A percentile compares a stretch with the other conserved stretches of the same genome.
phyloP scores from a whole-genome alignment of 305 asterid genomes.

The Salvia sclarea region DNA sequence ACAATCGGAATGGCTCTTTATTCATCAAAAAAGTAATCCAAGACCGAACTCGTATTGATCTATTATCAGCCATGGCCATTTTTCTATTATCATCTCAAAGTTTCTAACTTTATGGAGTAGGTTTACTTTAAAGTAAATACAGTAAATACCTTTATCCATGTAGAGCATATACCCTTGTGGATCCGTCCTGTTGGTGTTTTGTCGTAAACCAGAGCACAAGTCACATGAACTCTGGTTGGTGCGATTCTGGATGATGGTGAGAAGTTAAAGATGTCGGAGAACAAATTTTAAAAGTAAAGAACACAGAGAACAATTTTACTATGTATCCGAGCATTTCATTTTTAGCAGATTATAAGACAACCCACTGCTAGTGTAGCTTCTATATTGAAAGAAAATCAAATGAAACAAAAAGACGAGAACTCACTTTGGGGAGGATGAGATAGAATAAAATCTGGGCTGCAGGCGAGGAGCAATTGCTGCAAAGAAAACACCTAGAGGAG shows the following conservation, averaged over 20 bases:
- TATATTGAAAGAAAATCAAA: constrained; percentile 18
- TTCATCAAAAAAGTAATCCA: neutral
- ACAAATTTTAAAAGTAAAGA: neutral
- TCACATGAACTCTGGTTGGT: constrained; percentile 76
- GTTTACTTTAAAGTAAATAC: neutral
- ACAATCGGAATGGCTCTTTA: neutral
- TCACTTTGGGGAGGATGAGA: constrained; percentile 92
- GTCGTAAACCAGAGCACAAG: constrained; percentile 89
- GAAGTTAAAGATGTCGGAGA: neutral
- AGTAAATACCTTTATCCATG: constrained; percentile 99
- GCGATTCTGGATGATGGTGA: constrained; percentile 55
- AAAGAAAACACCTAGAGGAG: constrained; percentile 94
- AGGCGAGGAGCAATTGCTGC: constrained; percentile 92
- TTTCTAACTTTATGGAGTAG: neutral
- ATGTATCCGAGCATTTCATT: neutral
- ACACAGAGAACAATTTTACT: neutral
- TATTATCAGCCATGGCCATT: neutral
- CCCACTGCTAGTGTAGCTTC: neutral
- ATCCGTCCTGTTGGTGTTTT: constrained; percentile 83
- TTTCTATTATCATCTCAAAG: neutral
- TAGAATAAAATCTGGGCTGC: constrained; percentile 91
- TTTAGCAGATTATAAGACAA: constrained; percentile 20
- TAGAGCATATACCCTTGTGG: constrained; percentile 94
- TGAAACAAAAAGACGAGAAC: constrained; percentile 23
- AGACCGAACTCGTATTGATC: neutral